Base-by-base conservation (phyloP, 2,329 filamentous ascomycete species). In the Chrysosporium queenslandicum region DNA sequence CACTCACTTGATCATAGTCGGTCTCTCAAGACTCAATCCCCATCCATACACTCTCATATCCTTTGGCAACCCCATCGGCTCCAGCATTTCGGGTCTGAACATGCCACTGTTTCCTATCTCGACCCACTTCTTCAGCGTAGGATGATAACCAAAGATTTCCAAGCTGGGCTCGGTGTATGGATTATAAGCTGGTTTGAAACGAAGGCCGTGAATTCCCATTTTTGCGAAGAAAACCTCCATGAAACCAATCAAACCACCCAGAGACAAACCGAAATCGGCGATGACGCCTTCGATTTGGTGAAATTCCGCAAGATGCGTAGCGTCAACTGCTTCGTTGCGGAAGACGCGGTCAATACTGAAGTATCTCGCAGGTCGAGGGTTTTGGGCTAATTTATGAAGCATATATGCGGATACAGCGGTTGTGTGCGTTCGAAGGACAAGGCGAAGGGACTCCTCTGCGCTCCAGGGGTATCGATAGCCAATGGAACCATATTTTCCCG, bases 321-420 rank as follows among this genome's bases (percentile, higher is more conserved):
- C 90, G 65, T 98, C 92, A 54, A 98, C 90, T 2, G 88, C 88
- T 72, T 98, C 92, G 70, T 98, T 98, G 60, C 88, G 82, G 83
- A 98, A 98, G 56, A 98, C 92, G 51, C 92, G 83, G 71, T 98
- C 92, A 67, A 98, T 98, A 56, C 88, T 95, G 77, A 98, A 98
- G 76, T 95, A 97, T 56, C 90, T 83, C n/a, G 88, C 89, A 4
- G 87, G 86, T 12, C 87, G 85, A 55, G 87, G 89, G 66, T 86
- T 79, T 53, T 85, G 80, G 25, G 92, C 89, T 49, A 98, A 79
- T 65, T 89, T 89, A 73, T 95, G 84, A 59, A 98, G 80, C 76
- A 95, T 88, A 64, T 87, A 87, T 25, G 91, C 86, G 36, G 86
- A 94, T 58, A 95, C 85, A 49, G 92, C 85, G 29, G 92, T 98